Evolutionary conservation across 805 yeast species (phyloP), one percentile per base, ranked within the genome.

Genomic region (Kurtzmaniella cleridarum): DNA sequence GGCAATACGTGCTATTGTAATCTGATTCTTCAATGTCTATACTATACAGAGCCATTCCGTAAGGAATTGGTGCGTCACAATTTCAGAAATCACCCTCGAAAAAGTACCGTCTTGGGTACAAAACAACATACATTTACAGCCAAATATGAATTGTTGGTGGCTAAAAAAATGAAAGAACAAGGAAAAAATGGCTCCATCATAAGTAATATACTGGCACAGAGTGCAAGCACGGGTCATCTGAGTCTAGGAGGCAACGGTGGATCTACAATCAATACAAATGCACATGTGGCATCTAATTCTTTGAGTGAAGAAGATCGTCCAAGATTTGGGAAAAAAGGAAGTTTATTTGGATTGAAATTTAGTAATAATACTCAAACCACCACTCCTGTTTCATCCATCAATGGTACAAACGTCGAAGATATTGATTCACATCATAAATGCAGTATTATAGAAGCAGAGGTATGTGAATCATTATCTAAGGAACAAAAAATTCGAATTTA

Each of bases 1-100:
- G 95, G 95, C 2, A 83, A 89, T 57, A 89, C 97, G 0, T 93
- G 98, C 64, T 91, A 91, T 64, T 86, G 95, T 61, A 93, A 93
- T 51, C 87, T 96, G 8, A 85, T 93, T 24, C 64, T 93, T 17
- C 98, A 93, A 58, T 87, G 95, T 48, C 71, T 91, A 8, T 91
- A 77, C 66, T 81, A 84, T 62, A 74, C 91, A 3, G 71, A 75
- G 18, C 74, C 73, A 23, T 88, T 93, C 52, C 74, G 97, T 29
- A 40, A 43, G 12, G 46, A 50, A 16, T 45, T 68, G 20, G 42
- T 63, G 9, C 40, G 47, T n/a, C 66, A 68, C 45, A 60, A 59
- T 26, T 34, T 36, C 6, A 46, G 54, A 2, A 48, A 53, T 5
- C 73, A 65, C 44, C 67, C 62, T 11, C 55, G 57, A 10, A 54